Percentiles rank a stretch among this genome's conserved stretches.
phyloP scores from a whole-genome alignment of 345 rosid species.

The Populus simonii region DNA sequence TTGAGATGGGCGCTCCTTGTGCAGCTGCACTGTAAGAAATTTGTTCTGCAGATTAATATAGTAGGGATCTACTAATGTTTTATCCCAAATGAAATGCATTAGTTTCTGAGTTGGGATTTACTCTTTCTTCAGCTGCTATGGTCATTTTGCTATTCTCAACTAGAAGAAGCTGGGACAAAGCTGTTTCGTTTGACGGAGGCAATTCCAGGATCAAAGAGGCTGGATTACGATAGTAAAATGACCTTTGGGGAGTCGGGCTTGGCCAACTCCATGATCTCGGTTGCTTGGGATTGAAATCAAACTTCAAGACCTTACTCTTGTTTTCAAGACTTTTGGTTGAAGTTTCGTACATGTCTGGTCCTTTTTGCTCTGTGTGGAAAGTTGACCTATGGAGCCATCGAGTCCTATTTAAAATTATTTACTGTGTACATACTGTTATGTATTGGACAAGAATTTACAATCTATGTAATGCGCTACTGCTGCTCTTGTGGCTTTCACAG shows the following conservation, averaged over 20 bases:
- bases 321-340: neutral
- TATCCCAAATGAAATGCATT: neutral
- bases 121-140: constrained; percentile 63
- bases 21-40: neutral
- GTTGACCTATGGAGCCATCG: neutral
- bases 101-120: neutral
- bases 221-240: constrained; percentile 64
- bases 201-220: constrained; percentile 75
- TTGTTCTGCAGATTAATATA: neutral
- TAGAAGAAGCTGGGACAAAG: constrained; percentile 56
- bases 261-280: constrained; percentile 80
- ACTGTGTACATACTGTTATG: neutral
- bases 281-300: constrained; percentile 60
- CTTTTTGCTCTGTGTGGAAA: neutral
- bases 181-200: constrained; percentile 75
- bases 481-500: neutral
- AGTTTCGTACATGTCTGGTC: neutral
- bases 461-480: neutral
- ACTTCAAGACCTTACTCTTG: neutral
- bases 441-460: neutral
- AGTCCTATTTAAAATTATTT: neutral
- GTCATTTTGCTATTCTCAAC: constrained; percentile 78
- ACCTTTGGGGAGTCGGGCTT: constrained; percentile 83
- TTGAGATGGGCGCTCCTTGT: no score
- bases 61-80: neutral